A percentile compares a stretch with the other conserved stretches of the same genome.
These are phyloP conservation scores for Solanum habrochaites DNA, from an alignment of 257 asterid species.

Conservation along the genomic window DNA sequence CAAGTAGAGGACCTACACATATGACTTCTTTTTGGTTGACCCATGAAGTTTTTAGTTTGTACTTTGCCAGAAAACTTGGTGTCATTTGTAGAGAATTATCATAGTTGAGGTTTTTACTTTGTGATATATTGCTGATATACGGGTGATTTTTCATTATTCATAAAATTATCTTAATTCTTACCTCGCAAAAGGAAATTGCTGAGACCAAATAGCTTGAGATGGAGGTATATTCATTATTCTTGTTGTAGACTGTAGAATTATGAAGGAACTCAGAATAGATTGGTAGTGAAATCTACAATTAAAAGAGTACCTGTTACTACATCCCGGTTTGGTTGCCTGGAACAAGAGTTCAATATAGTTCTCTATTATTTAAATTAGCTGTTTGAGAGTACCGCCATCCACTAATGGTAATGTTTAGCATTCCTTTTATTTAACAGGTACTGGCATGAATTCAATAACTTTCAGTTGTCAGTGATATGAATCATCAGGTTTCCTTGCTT, in stretches of 20 bases:
- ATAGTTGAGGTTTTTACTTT: neutral
- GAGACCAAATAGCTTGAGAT: neutral
- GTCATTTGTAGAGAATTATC: neutral
- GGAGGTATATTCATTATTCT: neutral
- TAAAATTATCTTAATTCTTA: neutral
- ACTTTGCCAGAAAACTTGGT: neutral
- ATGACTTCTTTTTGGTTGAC: neutral
- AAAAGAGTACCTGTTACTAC: neutral
- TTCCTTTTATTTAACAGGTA: slow-evolving; percentile 38
- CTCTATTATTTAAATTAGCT: neutral
- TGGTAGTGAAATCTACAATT: neutral
- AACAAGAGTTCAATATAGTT: neutral
- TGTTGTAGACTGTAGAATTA: neutral
- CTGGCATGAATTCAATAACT: slow-evolving; percentile 90
- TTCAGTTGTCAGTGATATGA: slow-evolving; percentile 82
- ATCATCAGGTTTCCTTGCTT: slow-evolving; percentile 70
- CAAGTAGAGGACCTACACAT: neutral
- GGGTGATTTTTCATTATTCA: neutral
- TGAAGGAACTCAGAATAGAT: neutral
- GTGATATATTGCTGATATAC: neutral
- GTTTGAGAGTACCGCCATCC: neutral
- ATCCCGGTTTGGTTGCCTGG: neutral
- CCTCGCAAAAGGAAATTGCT: neutral
- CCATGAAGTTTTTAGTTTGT: neutral
- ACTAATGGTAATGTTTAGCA: neutral